These are phyloP conservation scores for Phytopythium litorale DNA, from an alignment of 352 stramenopile genomes.

Conservation along the genomic window DNA sequence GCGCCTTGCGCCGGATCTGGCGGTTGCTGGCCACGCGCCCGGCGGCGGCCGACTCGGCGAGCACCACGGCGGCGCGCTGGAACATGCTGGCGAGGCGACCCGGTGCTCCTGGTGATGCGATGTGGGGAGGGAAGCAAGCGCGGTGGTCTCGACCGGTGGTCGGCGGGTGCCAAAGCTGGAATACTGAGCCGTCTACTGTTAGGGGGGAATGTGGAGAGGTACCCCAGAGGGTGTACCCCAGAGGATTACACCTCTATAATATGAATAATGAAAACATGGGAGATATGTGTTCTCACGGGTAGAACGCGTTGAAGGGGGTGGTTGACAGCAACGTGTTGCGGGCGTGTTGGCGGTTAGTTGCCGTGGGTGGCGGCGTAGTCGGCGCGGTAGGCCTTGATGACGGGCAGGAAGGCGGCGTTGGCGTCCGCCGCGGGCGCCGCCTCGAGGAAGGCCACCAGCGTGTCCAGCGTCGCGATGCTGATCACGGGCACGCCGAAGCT, in stretches of 20 bases:
- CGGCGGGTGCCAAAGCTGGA: not conserved
- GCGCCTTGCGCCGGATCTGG: conserved; percentile 80
- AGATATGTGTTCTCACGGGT: not conserved
- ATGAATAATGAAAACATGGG: not conserved
- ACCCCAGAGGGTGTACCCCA: conserved; percentile 5
- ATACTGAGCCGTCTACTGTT: not conserved
- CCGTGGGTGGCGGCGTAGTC: conserved; percentile 61
- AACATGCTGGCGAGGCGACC: conserved; percentile 37
- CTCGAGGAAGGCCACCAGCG: conserved; percentile 91
- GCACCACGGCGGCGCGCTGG: conserved; percentile 52
- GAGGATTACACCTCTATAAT: not conserved
- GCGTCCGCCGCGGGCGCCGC: conserved; percentile 31
- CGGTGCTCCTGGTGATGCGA: conserved; percentile 1
- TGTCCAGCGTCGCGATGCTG: conserved; percentile 93
- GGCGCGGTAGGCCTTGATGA: conserved; percentile 74
- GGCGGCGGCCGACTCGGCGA: conserved; percentile 23
- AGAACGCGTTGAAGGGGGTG: not conserved
- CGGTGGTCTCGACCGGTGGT: conserved; percentile 14
- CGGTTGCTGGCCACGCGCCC: conserved; percentile 81
- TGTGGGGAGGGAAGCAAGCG: not conserved
- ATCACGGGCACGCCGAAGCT: conserved; percentile 91
- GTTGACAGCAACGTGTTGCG: no score
- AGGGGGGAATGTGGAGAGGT: not conserved
- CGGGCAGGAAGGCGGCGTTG: conserved; percentile 56
- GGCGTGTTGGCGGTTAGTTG: conserved; percentile 1